These are phyloP conservation scores for Penicillium argentinense DNA, from an alignment of 495 filamentous ascomycete species.

Conservation along the genomic window DNA sequence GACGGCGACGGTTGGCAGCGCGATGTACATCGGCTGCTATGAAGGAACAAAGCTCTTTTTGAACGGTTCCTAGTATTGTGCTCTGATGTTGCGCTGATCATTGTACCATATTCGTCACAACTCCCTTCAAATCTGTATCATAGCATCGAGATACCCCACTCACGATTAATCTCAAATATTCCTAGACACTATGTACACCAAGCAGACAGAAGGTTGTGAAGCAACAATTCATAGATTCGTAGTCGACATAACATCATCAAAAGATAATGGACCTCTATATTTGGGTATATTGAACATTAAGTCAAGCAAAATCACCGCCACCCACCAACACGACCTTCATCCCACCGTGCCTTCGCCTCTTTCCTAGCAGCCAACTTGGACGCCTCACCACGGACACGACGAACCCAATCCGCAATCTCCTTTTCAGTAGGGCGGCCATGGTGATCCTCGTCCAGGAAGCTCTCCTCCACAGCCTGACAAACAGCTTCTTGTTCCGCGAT, in stretches of 20 bases:
- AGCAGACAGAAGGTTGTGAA: no score
- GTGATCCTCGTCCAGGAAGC: constrained; percentile 69
- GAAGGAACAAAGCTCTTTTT: constrained; percentile 10
- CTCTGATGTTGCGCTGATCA: no score
- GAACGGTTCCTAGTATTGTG: no score
- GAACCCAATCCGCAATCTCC: constrained; percentile 81
- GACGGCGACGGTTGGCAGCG: constrained; percentile 4
- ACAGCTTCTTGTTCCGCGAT: constrained; percentile 82
- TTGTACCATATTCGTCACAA: no score
- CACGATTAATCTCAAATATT: background rate
- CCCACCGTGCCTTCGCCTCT: constrained; percentile 88
- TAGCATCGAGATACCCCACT: background rate
- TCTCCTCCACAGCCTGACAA: constrained; percentile 81
- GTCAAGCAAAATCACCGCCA: constrained; percentile 74
- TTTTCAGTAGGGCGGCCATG: constrained; percentile 63
- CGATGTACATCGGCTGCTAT: constrained; percentile 13
- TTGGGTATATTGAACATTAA: no score
- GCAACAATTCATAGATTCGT: no score
- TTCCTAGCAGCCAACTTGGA: constrained; percentile 70
- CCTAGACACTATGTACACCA: no score
- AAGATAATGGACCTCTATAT: no score
- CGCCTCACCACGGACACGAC: constrained; percentile 72
- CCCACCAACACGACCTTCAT: constrained; percentile 89
- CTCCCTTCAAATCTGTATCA: background rate
- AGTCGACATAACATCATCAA: no score